A percentile compares a stretch with the other conserved stretches of the same genome.
Evolutionary conservation across 2,329 filamentous ascomycete species (phyloP).

Genomic region (Colletotrichum sp.): DNA sequence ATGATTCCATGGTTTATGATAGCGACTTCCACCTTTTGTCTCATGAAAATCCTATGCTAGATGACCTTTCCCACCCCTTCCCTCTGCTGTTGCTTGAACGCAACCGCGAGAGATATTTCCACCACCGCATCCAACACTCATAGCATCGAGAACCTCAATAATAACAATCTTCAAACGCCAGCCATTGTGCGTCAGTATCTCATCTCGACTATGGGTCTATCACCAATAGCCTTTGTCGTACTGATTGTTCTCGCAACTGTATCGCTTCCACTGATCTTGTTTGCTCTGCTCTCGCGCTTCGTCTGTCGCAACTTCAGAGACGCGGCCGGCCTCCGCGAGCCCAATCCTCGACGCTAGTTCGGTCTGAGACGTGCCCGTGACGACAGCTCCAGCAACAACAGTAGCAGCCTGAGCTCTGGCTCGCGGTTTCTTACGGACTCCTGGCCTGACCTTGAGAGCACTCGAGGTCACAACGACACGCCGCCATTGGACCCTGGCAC

Average conservation of each 20-base stretch:
- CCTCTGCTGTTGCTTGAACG: not conserved
- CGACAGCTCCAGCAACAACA: not conserved
- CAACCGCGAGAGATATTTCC: not conserved
- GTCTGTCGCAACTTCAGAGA: slow-evolving; percentile 12
- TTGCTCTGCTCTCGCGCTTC: slow-evolving; percentile 1
- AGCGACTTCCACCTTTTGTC: slow-evolving; percentile 16
- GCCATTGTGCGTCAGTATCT: not conserved
- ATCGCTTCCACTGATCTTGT: not conserved
- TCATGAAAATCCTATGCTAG: not conserved
- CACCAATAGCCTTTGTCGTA: not conserved
- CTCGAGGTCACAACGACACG: not conserved
- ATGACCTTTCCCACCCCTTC: not conserved
- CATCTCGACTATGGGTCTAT: slow-evolving; percentile 7
- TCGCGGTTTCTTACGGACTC: slow-evolving; percentile 28
- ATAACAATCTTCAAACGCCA: slow-evolving; percentile 3
- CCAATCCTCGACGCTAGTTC: slow-evolving; percentile 1
- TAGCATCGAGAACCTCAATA: not conserved
- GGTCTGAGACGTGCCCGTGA: slow-evolving; percentile 1
- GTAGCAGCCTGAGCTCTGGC: not conserved
- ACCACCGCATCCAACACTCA: not conserved
- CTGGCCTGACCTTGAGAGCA: slow-evolving; percentile 39
- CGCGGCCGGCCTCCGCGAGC: slow-evolving; percentile 8
- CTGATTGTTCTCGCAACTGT: slow-evolving; percentile 10
- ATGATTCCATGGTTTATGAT: slow-evolving; percentile 1
- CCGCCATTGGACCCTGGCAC: not conserved